Evolutionary conservation across 139 green algal genomes (phyloP).

Genomic region (Pycnococcus provasolii): DNA sequence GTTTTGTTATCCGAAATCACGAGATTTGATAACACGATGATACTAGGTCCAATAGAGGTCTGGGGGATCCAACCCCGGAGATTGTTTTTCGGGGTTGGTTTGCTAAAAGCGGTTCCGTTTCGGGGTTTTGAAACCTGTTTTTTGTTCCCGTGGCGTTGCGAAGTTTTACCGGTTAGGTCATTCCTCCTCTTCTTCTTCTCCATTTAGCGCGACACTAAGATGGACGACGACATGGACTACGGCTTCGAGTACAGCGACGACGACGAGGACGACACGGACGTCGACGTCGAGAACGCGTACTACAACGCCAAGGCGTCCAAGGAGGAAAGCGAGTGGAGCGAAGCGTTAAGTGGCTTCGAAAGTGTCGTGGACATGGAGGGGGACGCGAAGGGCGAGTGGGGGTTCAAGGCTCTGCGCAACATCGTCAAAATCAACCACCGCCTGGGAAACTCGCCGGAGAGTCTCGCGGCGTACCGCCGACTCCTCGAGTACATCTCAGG

Average conservation of each 20-base stretch:
- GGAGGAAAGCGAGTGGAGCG: not conserved
- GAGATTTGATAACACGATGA: no score
- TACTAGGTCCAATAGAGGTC: no score
- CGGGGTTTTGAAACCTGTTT: no score
- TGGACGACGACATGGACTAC: conserved; percentile 49
- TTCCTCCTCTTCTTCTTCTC: no score
- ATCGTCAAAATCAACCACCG: conserved; percentile 89
- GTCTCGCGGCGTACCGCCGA: conserved; percentile 80
- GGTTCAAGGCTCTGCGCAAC: conserved; percentile 97
- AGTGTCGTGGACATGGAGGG: conserved; percentile 85
- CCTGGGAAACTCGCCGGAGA: conserved; percentile 52
- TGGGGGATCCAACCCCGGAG: no score
- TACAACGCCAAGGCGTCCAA: conserved; percentile 80
- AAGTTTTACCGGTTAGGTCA: no score
- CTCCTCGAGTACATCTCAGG: conserved; percentile 78
- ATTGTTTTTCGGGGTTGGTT: no score
- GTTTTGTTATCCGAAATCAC: no score
- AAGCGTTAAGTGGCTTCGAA: conserved; percentile 77
- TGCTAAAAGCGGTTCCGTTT: no score
- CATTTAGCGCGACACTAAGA: not conserved
- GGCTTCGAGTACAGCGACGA: conserved; percentile 98
- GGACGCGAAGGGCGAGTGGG: conserved; percentile 88
- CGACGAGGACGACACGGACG: conserved; percentile 78
- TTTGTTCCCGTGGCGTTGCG: no score
- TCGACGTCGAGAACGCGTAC: conserved; percentile 98